Conservation (phyloP, 768 basidiomycete genomes). For the Hydnomerulius pinastri region DNA sequence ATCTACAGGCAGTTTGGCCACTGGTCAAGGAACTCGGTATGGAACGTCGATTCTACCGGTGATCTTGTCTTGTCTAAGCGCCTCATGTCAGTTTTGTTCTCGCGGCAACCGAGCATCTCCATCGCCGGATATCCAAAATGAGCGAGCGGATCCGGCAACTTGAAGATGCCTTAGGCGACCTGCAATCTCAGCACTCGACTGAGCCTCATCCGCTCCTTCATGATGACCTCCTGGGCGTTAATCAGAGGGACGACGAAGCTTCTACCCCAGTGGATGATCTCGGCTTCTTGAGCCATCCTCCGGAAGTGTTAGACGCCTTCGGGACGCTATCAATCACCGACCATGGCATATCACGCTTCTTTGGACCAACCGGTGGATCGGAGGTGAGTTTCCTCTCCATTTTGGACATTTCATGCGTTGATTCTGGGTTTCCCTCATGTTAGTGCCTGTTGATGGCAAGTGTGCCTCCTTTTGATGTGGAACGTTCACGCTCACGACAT, state of each 20-base stretch:
- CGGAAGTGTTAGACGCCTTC: constrained; percentile 56
- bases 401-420: constrained; percentile 2
- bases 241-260: constrained; percentile 31
- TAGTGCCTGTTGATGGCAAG: constrained; percentile 37
- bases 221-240: constrained; percentile 46
- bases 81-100: constrained; percentile 48
- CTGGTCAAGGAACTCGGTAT: constrained; percentile 77
- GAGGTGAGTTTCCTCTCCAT: constrained; percentile 48
- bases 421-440: constrained; percentile 7
- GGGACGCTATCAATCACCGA: constrained; percentile 63
- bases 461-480: constrained; percentile 4
- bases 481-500: constrained; percentile 9
- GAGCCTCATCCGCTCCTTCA: constrained; percentile 63
- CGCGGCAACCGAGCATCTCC: constrained; percentile 67
- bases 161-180: constrained; percentile 57
- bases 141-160: constrained; percentile 55
- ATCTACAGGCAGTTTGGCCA: constrained; percentile 63
- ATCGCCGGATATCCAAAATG: constrained; percentile 55
- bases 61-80: constrained; percentile 7
- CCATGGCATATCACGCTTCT: constrained; percentile 61
- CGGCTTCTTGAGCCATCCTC: constrained; percentile 15
- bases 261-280: constrained; percentile 27
- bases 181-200: constrained; percentile 51
- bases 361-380: constrained; percentile 66
- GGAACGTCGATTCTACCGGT: constrained; percentile 6